Evolutionary conservation across 2,329 filamentous ascomycete species (phyloP).

Genomic region (Apiospora sp.): DNA sequence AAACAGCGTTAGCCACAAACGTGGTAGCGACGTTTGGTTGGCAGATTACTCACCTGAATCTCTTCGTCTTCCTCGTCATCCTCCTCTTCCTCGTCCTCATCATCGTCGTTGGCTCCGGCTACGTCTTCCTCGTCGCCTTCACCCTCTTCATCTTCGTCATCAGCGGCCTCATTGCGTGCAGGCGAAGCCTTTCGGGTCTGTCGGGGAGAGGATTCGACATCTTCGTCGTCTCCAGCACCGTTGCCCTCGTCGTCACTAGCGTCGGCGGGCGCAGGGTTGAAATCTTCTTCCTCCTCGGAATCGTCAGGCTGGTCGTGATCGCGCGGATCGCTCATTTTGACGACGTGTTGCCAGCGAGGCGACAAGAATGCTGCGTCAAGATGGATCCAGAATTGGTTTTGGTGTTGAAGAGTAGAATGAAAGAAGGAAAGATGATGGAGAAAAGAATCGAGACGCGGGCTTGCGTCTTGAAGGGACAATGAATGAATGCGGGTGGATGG

Average conservation of each 20-base stretch:
- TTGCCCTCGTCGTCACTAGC: constrained; percentile 75
- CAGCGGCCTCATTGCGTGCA: constrained; percentile 37
- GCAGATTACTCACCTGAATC: constrained; percentile 63
- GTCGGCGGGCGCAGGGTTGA: constrained; percentile 82
- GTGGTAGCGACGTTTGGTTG: neutral
- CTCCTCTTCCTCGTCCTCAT: constrained; percentile 54
- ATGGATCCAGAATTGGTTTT: neutral
- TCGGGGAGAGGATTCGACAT: constrained; percentile 33
- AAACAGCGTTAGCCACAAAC: neutral
- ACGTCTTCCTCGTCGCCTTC: constrained; percentile 47
- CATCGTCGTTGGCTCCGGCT: constrained; percentile 56
- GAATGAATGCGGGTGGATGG: constrained; percentile 8
- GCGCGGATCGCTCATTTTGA: constrained; percentile 56
- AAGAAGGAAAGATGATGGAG: constrained; percentile 10
- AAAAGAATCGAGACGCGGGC: constrained; percentile 14
- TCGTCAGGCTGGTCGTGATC: constrained; percentile 57
- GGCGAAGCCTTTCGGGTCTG: constrained; percentile 35
- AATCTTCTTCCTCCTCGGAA: constrained; percentile 83
- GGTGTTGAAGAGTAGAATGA: neutral
- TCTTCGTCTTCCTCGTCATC: constrained; percentile 65
- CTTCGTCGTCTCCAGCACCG: constrained; percentile 39
- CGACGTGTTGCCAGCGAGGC: constrained; percentile 15
- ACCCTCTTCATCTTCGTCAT: constrained; percentile 56
- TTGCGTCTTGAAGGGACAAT: constrained; percentile 17
- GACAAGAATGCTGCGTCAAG: neutral